Base-by-base conservation (phyloP, 148 eudicot species). In the Hydrangea macrophylla region DNA sequence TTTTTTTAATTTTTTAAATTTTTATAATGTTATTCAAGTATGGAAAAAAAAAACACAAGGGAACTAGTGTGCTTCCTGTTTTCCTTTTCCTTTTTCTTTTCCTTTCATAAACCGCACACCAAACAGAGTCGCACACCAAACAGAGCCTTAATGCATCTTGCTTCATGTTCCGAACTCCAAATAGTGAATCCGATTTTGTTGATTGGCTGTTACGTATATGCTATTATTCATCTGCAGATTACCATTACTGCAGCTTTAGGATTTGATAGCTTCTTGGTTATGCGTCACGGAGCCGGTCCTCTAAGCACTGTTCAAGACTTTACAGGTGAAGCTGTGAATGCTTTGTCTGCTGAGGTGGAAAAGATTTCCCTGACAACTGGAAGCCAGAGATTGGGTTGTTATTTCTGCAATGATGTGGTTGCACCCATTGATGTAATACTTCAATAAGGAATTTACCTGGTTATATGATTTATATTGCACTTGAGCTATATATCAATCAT, bases 231-330 rank as follows among this genome's bases (percentile, higher is more conserved):
- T 60, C 45, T 77, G 42, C 79, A 92, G 98, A 79, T 93, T 67
- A 60, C 90, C 17, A 81, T 93, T 37, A 90, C 86, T 64, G 95
- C 92, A 62, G 98, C 96, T 63, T 79, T 93, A 73, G 98, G 96
- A 26, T 93, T 93, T 45, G 96, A 93, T 77, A 90, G 98, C 81
- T 90, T 84, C 83, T 78, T 93, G 75, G 98, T 93, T 69, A 93
- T 90, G 96, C 95, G 96, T 23, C 98, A 93, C 70, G 98, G 98
- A 62, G 87, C 86, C 59, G 96, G 95, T 58, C 96, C 96, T 44
- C 44, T 79, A 27, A 45, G 50, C 55, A 65, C 79, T 13, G 4
- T 42, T 23, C 65, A 32, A 54, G 77, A 76, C 60, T 58, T n/a
- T 22, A 45, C 70, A 60, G 56, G 70, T 11, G 81, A 83, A 60